Evolutionary conservation across 768 basidiomycete genomes (phyloP).

Genomic region (Suillus brevipes): DNA sequence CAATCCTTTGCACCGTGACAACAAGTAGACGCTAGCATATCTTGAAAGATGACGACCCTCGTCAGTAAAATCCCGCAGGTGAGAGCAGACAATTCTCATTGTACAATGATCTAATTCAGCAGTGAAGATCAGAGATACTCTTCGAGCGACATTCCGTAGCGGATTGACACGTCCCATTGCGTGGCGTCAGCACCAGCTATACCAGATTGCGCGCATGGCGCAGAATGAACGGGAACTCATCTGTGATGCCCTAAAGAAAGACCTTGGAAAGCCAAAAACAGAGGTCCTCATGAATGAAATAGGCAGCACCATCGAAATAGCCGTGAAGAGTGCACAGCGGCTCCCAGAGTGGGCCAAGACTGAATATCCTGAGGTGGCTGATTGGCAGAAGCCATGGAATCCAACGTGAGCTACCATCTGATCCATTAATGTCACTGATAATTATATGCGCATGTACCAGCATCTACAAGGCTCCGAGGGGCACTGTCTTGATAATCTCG

Average conservation of each 20-base stretch:
- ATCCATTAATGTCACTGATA: not conserved
- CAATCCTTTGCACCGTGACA: too few relatives aligned
- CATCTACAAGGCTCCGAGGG: slow-evolving; percentile 58
- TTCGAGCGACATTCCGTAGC: slow-evolving; percentile 49
- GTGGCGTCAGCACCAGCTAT: slow-evolving; percentile 68
- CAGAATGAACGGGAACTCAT: slow-evolving; percentile 61
- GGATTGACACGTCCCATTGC: slow-evolving; percentile 51
- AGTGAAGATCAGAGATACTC: slow-evolving; percentile 34
- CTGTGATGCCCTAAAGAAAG: slow-evolving; percentile 39
- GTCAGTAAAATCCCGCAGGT: slow-evolving; percentile 29
- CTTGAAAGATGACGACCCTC: slow-evolving; percentile 10
- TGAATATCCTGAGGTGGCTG: slow-evolving; percentile 36
- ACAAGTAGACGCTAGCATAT: too few relatives aligned
- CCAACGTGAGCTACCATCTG: slow-evolving; percentile 35
- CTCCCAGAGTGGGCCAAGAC: slow-evolving; percentile 61
- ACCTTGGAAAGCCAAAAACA: slow-evolving; percentile 49
- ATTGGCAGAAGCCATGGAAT: slow-evolving; percentile 50
- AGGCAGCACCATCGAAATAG: slow-evolving; percentile 40
- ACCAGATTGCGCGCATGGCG: slow-evolving; percentile 59
- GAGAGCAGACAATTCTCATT: not conserved
- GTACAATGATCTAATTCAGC: not conserved
- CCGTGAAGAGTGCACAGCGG: slow-evolving; percentile 44
- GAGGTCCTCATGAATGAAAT: slow-evolving; percentile 45
- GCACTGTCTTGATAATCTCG: slow-evolving; percentile 61
- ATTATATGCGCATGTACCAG: slow-evolving; percentile 9